These are phyloP conservation scores for Jaminaea rosea DNA, from an alignment of 1,284 basidiomycete genomes.

Conservation along the genomic window DNA sequence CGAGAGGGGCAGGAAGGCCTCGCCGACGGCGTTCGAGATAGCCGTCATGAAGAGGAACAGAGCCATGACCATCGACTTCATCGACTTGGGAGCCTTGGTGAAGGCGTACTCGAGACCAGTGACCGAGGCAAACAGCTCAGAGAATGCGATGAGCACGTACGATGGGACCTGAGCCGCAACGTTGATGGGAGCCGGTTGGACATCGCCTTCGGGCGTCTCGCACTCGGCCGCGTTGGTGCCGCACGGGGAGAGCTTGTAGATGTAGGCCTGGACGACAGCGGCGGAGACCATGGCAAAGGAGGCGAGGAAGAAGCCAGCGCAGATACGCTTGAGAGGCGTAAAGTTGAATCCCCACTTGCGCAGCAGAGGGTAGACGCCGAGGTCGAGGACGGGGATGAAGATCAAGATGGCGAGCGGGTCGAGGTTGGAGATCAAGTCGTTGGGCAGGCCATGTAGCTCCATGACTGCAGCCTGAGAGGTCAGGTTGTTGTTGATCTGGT, in stretches of 20 bases:
- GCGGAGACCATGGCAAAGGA: slow-evolving; percentile 56
- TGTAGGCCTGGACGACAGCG: slow-evolving; percentile 56
- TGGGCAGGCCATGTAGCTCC: slow-evolving; percentile 61
- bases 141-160: slow-evolving; percentile 50
- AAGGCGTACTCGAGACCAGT: slow-evolving; percentile 75
- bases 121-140: slow-evolving; percentile 70
- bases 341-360: slow-evolving; percentile 61
- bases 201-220: slow-evolving; percentile 4
- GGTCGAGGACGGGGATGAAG: slow-evolving; percentile 50
- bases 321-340: slow-evolving; percentile 55
- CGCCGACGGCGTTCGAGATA: slow-evolving; percentile 51
- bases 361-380: slow-evolving; percentile 63
- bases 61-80: slow-evolving; percentile 48
- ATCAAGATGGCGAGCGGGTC: slow-evolving; percentile 58
- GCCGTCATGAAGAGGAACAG: slow-evolving; percentile 61
- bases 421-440: slow-evolving; percentile 69
- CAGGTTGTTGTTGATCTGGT: slow-evolving; percentile 60
- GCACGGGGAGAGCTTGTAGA: slow-evolving; percentile 54
- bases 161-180: slow-evolving; percentile 51
- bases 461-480: slow-evolving; percentile 52
- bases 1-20: slow-evolving; percentile 56
- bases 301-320: slow-evolving; percentile 58
- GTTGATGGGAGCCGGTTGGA: slow-evolving; percentile 27
- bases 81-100: slow-evolving; percentile 55
- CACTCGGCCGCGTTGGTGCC: slow-evolving; percentile 49